Percentiles rank a stretch among this genome's conserved stretches.
Evolutionary conservation across 768 basidiomycete genomes (phyloP).

Genomic region (Lactarius psammicola): DNA sequence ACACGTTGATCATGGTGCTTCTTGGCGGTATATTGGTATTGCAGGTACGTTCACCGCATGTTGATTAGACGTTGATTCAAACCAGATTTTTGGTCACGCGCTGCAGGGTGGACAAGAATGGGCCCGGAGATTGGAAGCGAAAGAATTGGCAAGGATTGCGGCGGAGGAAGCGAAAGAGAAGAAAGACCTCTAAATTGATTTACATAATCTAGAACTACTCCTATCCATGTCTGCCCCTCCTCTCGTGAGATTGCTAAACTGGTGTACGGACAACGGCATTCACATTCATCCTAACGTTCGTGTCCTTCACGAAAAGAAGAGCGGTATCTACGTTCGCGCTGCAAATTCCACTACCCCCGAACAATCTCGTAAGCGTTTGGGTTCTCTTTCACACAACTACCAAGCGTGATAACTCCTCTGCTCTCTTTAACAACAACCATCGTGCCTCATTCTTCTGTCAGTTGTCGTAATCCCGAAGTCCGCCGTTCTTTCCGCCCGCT

Average conservation of each 20-base stretch:
- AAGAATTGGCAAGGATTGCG: slow-evolving; percentile 25
- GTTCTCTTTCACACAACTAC: slow-evolving; percentile 9
- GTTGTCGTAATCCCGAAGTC: slow-evolving; percentile 33
- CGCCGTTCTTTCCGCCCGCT: slow-evolving; percentile 30
- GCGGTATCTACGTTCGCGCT: slow-evolving; percentile 22
- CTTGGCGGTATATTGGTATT: slow-evolving; percentile 63
- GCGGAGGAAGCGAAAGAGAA: slow-evolving; percentile 28
- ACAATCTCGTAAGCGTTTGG: slow-evolving; percentile 27
- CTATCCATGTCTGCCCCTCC: slow-evolving; percentile 16
- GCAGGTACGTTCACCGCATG: slow-evolving; percentile 53
- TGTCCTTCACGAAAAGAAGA: slow-evolving; percentile 21
- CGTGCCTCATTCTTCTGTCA: slow-evolving; percentile 13
- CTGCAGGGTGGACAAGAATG: slow-evolving; percentile 82
- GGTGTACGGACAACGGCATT: slow-evolving; percentile 31
- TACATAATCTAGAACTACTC: slow-evolving; percentile 18
- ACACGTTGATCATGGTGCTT: slow-evolving; percentile 74
- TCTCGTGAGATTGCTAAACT: slow-evolving; percentile 24
- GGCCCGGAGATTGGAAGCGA: slow-evolving; percentile 29
- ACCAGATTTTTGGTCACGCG: slow-evolving; percentile 12
- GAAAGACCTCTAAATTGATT: slow-evolving; percentile 17
- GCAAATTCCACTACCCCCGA: slow-evolving; percentile 10
- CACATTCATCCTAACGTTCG: slow-evolving; percentile 26
- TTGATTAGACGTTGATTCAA: slow-evolving; percentile 8
- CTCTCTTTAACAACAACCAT: slow-evolving; percentile 3
- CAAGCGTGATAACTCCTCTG: slow-evolving; percentile 16